Percentiles rank a stretch among this genome's conserved stretches.
These are phyloP conservation scores for Lasiosphaeria miniovina DNA, from an alignment of 495 filamentous ascomycete genomes.

Conservation along the genomic window DNA sequence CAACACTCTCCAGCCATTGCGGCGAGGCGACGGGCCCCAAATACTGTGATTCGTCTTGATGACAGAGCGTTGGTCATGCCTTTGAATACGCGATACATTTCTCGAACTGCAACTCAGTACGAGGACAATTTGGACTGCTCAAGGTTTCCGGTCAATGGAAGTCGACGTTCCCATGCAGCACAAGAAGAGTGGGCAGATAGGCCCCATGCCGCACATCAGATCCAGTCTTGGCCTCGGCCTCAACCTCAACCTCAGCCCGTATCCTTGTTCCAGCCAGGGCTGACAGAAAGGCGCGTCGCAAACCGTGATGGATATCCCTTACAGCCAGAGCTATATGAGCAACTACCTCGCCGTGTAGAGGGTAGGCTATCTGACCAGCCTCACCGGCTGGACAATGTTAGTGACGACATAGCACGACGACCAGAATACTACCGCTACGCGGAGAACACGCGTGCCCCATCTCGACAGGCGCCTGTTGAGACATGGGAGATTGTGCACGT, in stretches of 20 bases:
- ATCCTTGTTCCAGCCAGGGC: conserved; percentile 9
- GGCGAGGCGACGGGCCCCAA: neutral
- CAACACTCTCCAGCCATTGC: neutral
- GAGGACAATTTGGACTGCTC: conserved; percentile 1
- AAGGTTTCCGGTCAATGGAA: conserved; percentile 6
- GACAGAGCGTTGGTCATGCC: neutral
- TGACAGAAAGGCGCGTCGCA: neutral
- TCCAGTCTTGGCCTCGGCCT: neutral
- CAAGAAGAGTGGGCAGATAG: conserved; percentile 3
- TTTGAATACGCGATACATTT: neutral
- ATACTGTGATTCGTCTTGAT: conserved; percentile 1
- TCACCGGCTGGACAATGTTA: conserved; percentile 12
- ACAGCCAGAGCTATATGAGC: conserved; percentile 10
- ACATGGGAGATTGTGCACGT: conserved; percentile 46
- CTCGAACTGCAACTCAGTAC: neutral
- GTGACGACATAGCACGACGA: conserved; percentile 18
- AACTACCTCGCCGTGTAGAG: conserved; percentile 8
- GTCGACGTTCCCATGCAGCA: conserved; percentile 7
- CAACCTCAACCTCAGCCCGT: conserved; percentile 3
- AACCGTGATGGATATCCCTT: neutral
- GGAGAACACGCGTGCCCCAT: conserved; percentile 27
- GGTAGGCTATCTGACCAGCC: conserved; percentile 19
- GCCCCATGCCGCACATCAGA: neutral
- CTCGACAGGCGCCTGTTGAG: conserved; percentile 28
- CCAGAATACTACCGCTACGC: conserved; percentile 36